Percentiles rank a stretch among this genome's conserved stretches.
Conservation (phyloP, 1,139 yeast genomes). For the Arxiozyma bovina region DNA sequence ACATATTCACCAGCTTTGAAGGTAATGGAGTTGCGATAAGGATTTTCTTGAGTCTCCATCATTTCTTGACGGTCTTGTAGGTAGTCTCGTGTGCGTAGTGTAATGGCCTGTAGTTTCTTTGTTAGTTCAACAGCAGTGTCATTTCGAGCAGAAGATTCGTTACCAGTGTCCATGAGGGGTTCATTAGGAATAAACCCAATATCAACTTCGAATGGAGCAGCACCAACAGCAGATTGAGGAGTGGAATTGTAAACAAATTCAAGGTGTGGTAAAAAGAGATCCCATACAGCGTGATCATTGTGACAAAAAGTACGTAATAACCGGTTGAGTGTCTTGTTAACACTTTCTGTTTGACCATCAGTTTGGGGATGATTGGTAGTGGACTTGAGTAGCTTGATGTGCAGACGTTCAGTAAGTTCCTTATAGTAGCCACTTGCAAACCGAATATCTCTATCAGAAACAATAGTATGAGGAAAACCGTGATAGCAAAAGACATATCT, state of each 20-base stretch:
- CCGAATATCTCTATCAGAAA: slow-evolving; percentile 13
- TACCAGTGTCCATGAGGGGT: slow-evolving; percentile 2
- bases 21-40: slow-evolving; percentile 80
- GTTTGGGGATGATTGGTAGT: slow-evolving; percentile 17
- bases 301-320: slow-evolving; percentile 10
- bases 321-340: slow-evolving; percentile 12
- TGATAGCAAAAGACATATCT: slow-evolving; percentile 11
- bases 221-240: not conserved
- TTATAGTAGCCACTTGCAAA: slow-evolving; percentile 8
- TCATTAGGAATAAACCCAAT: slow-evolving; percentile 10
- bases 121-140: not conserved
- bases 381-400: slow-evolving; percentile 13
- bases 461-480: slow-evolving; percentile 14
- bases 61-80: slow-evolving; percentile 3
- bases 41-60: slow-evolving; percentile 6
- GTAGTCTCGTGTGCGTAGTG: not conserved
- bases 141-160: not conserved
- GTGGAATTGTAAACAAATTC: slow-evolving; percentile 9
- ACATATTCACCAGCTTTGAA: slow-evolving; percentile 91
- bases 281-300: slow-evolving; percentile 5
- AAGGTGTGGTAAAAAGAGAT: slow-evolving; percentile 6
- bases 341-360: slow-evolving; percentile 12
- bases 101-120: not conserved
- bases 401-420: slow-evolving; percentile 9
- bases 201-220: slow-evolving; percentile 10